These are phyloP conservation scores for Plasmopara halstedii DNA, from an alignment of 352 stramenopile genomes.

Conservation along the genomic window DNA sequence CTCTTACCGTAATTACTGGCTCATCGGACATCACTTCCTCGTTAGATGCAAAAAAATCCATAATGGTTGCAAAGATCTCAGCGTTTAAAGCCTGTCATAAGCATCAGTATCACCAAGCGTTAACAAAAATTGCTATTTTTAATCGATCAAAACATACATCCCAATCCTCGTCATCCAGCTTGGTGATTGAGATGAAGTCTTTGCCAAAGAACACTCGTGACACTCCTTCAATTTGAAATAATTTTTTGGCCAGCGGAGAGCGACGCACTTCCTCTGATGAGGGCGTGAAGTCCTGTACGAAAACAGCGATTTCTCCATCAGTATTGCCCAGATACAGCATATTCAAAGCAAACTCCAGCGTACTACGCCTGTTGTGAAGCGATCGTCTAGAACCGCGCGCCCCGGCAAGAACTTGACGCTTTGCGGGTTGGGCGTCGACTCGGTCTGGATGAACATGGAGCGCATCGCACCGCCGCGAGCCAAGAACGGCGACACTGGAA, in stretches of 20 bases:
- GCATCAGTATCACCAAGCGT: conserved; percentile 1
- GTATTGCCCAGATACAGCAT: not conserved
- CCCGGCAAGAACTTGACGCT: conserved; percentile 97
- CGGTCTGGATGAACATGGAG: conserved; percentile 98
- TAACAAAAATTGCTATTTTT: not conserved
- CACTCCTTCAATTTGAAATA: conserved; percentile 96
- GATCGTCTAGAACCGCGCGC: conserved; percentile 83
- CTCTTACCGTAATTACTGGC: conserved; percentile 58
- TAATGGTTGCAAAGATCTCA: conserved; percentile 95
- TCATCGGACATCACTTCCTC: conserved; percentile 89
- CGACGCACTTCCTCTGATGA: conserved; percentile 80
- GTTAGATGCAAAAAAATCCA: conserved; percentile 94
- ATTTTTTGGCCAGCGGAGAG: conserved; percentile 91
- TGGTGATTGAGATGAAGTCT: conserved; percentile 98
- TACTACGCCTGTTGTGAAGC: conserved; percentile 76
- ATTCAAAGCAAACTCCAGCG: not conserved
- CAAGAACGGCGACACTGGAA: conserved; percentile 19
- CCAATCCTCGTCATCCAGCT: conserved; percentile 92
- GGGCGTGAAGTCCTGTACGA: conserved; percentile 71
- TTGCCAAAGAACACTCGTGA: conserved; percentile 95
- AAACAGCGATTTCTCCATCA: conserved; percentile 1
- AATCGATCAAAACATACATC: conserved; percentile 47
- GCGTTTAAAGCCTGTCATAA: conserved; percentile 59
- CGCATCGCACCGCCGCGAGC: conserved; percentile 38
- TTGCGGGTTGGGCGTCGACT: conserved; percentile 96